phyloP scores from a whole-genome alignment of 257 asterid species.

The Coffea eugenioides region DNA sequence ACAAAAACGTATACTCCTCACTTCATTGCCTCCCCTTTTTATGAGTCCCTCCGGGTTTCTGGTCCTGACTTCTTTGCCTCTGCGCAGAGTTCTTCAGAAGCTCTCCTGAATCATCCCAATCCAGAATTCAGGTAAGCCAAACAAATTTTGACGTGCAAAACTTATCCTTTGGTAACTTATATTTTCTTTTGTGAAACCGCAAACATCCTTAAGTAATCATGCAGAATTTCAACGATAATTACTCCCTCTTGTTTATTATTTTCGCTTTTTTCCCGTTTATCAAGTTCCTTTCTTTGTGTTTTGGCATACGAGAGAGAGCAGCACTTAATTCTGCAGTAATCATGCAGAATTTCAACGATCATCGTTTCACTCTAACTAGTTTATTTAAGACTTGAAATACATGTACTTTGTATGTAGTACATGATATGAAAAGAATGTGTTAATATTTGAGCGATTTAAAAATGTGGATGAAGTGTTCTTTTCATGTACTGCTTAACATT shows the following conservation, averaged over 20 bases:
- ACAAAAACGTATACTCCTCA: constrained; percentile 63
- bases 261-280: too few relatives aligned
- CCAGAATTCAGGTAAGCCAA: constrained; percentile 53
- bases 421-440: too few relatives aligned
- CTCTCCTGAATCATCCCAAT: constrained; percentile 36
- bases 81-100: constrained; percentile 49
- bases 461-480: too few relatives aligned
- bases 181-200: neutral
- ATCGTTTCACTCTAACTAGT: too few relatives aligned
- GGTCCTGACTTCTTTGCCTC: constrained; percentile 67
- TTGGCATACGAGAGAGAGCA: too few relatives aligned
- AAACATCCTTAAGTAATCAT: neutral
- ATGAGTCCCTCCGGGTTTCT: constrained; percentile 57
- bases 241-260: too few relatives aligned
- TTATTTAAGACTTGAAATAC: neutral
- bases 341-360: too few relatives aligned
- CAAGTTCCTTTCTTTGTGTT: too few relatives aligned
- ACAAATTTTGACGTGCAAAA: neutral
- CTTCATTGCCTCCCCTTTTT: constrained; percentile 74
- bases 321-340: too few relatives aligned
- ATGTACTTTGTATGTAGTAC: too few relatives aligned
- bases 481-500: too few relatives aligned
- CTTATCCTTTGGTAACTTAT: neutral
- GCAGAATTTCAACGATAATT: neutral
- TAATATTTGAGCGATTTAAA: too few relatives aligned